These are phyloP conservation scores for Centrapalus pauciflorus DNA, from an alignment of 129 eudicot species.

Conservation along the genomic window DNA sequence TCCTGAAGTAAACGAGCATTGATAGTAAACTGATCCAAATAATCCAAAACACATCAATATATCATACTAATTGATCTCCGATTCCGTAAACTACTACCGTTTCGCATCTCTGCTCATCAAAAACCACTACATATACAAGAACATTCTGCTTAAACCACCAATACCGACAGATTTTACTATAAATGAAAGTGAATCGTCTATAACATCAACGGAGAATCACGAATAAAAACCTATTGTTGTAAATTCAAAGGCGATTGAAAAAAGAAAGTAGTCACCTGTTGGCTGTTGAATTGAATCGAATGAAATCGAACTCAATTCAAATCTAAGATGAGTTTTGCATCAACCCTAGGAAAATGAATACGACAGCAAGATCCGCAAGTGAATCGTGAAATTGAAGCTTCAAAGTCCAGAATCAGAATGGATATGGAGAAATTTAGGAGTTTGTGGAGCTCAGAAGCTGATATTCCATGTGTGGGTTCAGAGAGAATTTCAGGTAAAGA, in stretches of 20 bases:
- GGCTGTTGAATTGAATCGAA: slow-evolving; percentile 8
- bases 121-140: background rate
- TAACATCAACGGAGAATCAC: background rate
- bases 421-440: background rate
- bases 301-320: slow-evolving; percentile 1
- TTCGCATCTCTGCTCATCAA: background rate
- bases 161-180: background rate
- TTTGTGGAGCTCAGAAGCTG: background rate
- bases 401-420: background rate
- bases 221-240: background rate
- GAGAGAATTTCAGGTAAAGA: slow-evolving; percentile 19
- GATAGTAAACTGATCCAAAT: background rate
- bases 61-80: background rate
- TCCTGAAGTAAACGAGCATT: background rate
- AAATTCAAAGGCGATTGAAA: slow-evolving; percentile 19
- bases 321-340: slow-evolving; percentile 6
- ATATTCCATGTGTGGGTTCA: slow-evolving; percentile 5
- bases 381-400: slow-evolving; percentile 8
- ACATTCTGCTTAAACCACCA: background rate
- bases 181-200: background rate
- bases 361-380: slow-evolving; percentile 13
- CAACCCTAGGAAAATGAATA: slow-evolving; percentile 6
- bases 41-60: background rate
- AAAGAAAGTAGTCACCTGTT: slow-evolving; percentile 6
- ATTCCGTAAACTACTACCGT: background rate